Evolutionary conservation across 139 green algal species (phyloP), one percentile per base, ranked within the genome.

Genomic region (Chlamydomonas applanata): DNA sequence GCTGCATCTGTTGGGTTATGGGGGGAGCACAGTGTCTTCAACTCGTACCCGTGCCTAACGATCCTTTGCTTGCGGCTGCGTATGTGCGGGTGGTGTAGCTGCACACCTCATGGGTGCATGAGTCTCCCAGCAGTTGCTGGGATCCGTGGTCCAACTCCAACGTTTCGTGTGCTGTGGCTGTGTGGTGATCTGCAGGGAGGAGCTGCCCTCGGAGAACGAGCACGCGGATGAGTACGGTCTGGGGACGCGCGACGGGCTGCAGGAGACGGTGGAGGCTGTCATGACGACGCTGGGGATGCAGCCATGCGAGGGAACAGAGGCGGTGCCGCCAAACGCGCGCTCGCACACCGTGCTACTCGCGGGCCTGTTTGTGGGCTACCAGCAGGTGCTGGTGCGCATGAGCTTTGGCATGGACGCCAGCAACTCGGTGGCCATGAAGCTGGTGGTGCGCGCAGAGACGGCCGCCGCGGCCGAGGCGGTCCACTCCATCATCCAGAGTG

Each of bases 381-480:
- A 82, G 56, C 74, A 86, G 76, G 89, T 89, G 60, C 83, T 98
- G 27, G 91, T 94, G 62, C 86, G 93, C 11, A 78, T 99, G 69
- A 89, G 76, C 11, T 97, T 99, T 83, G 96, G 96, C 63, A 95
- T 99, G 29, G 94, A 98, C 68, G 75, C 82, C 1, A 27, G 46
- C 35, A 87, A 88, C 57, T 85, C 95, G 57, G 96, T 99, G 29
- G 96, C 96, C 22, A 98, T 99, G 95, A 98, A 98, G 85, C 80
- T 99, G 27, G 87, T 92, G 34, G 92, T 89, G n/a, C 84, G 96
- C 27, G 88, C 86, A 29, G 91, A 97, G 40, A 73, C 74, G 4
- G 32, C 61, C 11, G 89, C 90, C 5, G 76, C 93, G 9, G 80
- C 70, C 25, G 91, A 98, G 29, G 78, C 91, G 2, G 85, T 99